phyloP scores from a whole-genome alignment of 208 protist species.

The Trypanosoma boissoni region DNA sequence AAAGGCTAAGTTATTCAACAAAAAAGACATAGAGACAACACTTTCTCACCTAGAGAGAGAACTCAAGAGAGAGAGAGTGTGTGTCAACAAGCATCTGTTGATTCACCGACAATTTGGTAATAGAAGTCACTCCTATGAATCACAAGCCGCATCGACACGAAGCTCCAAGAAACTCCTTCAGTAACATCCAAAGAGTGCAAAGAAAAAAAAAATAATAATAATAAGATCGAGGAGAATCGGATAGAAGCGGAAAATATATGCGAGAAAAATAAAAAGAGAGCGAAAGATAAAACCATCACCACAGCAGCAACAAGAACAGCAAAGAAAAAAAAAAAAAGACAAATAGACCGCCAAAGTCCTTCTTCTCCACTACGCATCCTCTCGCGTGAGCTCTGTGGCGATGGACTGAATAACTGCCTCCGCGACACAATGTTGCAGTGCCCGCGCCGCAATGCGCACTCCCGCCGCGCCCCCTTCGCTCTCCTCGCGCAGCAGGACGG shows the following conservation, averaged over 20 bases:
- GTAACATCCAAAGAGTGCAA: background rate
- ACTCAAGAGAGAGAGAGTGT: no score
- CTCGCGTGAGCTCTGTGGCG: conserved; percentile 26
- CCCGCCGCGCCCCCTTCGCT: conserved; percentile 39
- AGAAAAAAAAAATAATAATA: background rate
- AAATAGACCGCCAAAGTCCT: background rate
- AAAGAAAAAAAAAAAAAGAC: conserved; percentile 9
- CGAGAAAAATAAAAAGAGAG: conserved; percentile 5
- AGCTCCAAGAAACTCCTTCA: background rate
- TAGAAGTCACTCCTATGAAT: no score
- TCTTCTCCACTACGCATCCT: conserved; percentile 4
- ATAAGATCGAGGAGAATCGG: background rate
- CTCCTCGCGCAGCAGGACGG: conserved; percentile 57
- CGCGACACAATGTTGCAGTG: conserved; percentile 38
- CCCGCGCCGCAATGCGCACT: conserved; percentile 42
- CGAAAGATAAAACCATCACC: no score
- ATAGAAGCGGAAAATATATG: background rate
- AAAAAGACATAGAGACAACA: no score
- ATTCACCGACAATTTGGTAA: no score
- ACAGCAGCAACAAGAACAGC: no score
- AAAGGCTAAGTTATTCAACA: no score
- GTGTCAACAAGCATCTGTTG: no score
- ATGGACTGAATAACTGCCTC: conserved; percentile 62
- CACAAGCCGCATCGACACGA: background rate
- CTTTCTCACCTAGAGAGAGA: no score